Base-by-base conservation (phyloP, 179 eudicot species). In the Pouteria campechiana region DNA sequence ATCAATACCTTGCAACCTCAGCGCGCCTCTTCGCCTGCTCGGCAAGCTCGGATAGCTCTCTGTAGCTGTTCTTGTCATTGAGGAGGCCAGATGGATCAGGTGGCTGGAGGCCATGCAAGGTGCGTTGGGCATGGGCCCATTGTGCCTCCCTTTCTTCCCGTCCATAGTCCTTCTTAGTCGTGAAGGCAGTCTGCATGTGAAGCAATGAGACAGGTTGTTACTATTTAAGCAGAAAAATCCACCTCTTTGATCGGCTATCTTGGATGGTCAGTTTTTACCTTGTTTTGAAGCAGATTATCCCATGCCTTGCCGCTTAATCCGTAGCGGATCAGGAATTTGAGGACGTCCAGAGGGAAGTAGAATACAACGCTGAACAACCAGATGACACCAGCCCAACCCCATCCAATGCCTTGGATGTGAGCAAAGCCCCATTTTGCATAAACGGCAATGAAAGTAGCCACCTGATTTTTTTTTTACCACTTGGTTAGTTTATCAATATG, bases 371-470 rank as follows among this genome's bases (percentile, higher is more conserved):
- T 81, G 54, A 57, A 85, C 11, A 81, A 50, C 95, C 95, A 85
- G 5, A 85, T 81, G 11, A 81, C 79, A 5, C 79, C 95, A 0
- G 92, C 95, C 95, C 95, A 85, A n/a, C 84, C 84, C 93, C 93
- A 85, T 4, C 95, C 95, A 11, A 81, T 73, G 25, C 95, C 88
- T 6, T 58, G 41, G 47, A 78, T 60, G n/a, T 54, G 63, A 1
- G 93, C 75, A 40, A 85, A 85, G 1, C 50, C 63, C 95, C 92
- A 85, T 48, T 75, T 53, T 31, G 81, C 83, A 50, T 81, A 81
- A 12, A 81, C 95, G 18, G 95, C 82, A n/a, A 85, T 70, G 0
- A 75, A 1, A 18, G 95, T 85, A 30, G 95, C 95, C 50, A 85
- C 45, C 95, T 69, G 60, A 25, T 42, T n/a, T n/a, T n/a, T n/a